Conservation (phyloP, 495 filamentous ascomycete species). For the Penicillium coffeae region DNA sequence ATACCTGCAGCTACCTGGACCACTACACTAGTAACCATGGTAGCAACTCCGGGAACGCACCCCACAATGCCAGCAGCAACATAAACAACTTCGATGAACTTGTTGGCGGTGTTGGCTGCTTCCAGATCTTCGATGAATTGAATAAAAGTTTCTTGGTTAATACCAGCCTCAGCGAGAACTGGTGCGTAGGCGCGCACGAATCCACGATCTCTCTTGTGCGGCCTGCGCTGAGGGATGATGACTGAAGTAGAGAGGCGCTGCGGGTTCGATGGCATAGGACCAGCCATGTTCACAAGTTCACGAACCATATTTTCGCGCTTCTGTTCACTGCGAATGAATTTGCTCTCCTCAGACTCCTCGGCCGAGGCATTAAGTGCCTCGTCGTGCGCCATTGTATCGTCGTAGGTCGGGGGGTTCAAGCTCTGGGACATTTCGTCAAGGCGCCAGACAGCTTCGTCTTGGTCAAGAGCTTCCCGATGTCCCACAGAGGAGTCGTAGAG, state of each 20-base stretch:
- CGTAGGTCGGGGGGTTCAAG: background rate
- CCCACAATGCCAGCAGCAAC: conserved; percentile 6
- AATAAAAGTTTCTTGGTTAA: conserved; percentile 14
- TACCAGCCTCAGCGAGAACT: conserved; percentile 9
- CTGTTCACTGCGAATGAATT: background rate
- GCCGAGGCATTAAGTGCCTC: background rate
- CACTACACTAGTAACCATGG: conserved; percentile 2
- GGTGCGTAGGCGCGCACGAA: conserved; percentile 13
- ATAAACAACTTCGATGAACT: conserved; percentile 9
- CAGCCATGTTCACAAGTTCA: conserved; percentile 12
- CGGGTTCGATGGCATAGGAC: background rate
- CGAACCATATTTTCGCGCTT: conserved; percentile 10
- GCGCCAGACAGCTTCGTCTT: conserved; percentile 14
- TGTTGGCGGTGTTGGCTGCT: conserved; percentile 8
- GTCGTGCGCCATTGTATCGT: background rate
- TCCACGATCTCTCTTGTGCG: conserved; percentile 16
- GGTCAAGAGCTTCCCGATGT: background rate
- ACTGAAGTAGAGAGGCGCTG: conserved; percentile 14
- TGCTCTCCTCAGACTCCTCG: background rate
- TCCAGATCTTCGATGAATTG: conserved; percentile 9
- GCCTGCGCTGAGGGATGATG: conserved; percentile 24
- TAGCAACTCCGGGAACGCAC: conserved; percentile 1
- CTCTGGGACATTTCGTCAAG: conserved; percentile 15
- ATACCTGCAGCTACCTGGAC: conserved; percentile 8
- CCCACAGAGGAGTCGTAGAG: too few relatives aligned